These are phyloP conservation scores for Podosphaera aphanis DNA, from an alignment of 2,329 filamentous ascomycete genomes.

Conservation along the genomic window DNA sequence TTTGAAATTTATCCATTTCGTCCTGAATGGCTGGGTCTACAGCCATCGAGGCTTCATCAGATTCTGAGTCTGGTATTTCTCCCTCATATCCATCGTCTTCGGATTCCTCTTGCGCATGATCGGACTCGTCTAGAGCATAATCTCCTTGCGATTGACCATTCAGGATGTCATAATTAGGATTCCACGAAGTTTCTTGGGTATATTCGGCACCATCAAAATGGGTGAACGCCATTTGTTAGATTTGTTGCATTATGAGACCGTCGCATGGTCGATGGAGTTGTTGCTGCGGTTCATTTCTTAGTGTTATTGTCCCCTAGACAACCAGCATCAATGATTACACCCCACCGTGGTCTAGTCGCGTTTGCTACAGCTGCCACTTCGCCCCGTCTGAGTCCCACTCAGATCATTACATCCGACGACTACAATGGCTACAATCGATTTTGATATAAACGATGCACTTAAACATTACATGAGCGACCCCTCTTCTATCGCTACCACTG, in stretches of 20 bases:
- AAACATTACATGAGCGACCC: conserved; percentile 95
- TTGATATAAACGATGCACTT: conserved; percentile 90
- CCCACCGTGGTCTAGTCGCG: too few species aligned
- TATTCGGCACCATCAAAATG: conserved; percentile 14
- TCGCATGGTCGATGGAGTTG: background rate
- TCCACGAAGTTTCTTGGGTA: conserved; percentile 17
- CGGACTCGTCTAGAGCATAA: conserved; percentile 19
- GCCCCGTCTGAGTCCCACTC: too few species aligned
- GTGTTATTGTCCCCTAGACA: background rate
- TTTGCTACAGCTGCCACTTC: too few species aligned
- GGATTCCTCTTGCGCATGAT: conserved; percentile 18
- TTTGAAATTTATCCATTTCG: conserved; percentile 70
- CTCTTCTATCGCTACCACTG: conserved; percentile 55
- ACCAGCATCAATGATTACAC: background rate
- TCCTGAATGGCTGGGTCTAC: conserved; percentile 49
- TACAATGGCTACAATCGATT: conserved; percentile 52
- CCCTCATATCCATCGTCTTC: conserved; percentile 13
- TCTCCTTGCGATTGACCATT: conserved; percentile 17
- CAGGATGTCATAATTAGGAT: conserved; percentile 16
- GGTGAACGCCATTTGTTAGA: conserved; percentile 10
- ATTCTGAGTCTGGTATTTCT: conserved; percentile 19
- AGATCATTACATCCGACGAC: background rate
- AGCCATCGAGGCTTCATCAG: conserved; percentile 32
- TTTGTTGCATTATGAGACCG: background rate
- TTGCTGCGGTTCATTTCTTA: background rate